Evolutionary conservation across 2,329 filamentous ascomycete species (phyloP).

Genomic region (Nannizzia gypsea): DNA sequence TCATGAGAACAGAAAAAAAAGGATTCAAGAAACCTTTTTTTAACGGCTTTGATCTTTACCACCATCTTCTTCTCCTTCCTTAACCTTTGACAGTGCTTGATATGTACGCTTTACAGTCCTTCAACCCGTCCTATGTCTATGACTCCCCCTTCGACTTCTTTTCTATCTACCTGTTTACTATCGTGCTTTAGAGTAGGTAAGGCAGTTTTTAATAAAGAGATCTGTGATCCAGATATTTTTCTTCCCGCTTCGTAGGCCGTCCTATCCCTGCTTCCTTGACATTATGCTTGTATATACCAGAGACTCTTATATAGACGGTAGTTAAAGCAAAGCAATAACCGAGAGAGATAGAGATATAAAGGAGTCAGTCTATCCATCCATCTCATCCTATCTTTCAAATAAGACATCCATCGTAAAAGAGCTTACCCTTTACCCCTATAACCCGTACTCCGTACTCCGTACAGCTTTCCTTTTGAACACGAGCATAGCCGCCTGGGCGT

Average conservation of each 20-base stretch:
- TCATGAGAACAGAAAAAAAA: neutral
- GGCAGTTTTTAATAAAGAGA: neutral
- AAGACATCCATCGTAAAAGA: no score
- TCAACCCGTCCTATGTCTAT: neutral
- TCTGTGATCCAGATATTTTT: neutral
- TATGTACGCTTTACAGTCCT: neutral
- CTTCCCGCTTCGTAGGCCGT: neutral
- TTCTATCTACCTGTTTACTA: neutral
- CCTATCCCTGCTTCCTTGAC: slow-evolving; percentile 25
- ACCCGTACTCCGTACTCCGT: no score
- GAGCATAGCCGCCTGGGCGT: no score
- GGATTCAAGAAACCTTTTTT: neutral
- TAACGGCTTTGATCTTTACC: neutral
- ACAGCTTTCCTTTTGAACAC: no score
- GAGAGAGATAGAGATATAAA: no score
- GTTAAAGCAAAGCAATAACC: no score
- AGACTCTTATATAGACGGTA: no score
- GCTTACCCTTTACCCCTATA: no score
- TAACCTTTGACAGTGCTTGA: neutral
- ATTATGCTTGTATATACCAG: no score
- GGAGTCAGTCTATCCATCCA: no score
- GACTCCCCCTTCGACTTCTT: neutral
- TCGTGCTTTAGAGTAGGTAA: neutral
- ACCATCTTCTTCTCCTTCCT: neutral
- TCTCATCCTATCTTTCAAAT: no score